phyloP scores from a whole-genome alignment of 768 basidiomycete species.

The Amanita pallidorosea region DNA sequence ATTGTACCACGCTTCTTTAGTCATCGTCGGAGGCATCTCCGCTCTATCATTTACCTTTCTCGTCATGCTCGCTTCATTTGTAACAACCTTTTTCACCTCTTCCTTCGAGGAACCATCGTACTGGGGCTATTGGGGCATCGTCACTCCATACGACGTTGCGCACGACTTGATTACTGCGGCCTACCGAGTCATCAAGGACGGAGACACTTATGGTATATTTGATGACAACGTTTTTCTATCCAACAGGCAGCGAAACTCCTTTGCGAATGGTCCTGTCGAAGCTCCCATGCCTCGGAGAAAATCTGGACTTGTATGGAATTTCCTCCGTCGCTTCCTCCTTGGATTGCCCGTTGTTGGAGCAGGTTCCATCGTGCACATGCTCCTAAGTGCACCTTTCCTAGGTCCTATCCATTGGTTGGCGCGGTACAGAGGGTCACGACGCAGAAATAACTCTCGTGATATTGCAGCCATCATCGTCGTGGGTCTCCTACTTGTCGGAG shows the following conservation, averaged over 20 bases:
- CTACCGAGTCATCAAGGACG: slow-evolving; percentile 50
- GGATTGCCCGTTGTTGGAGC: slow-evolving; percentile 74
- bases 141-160: slow-evolving; percentile 47
- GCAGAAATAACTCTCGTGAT: slow-evolving; percentile 49
- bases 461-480: slow-evolving; percentile 57
- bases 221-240: slow-evolving; percentile 19
- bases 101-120: slow-evolving; percentile 44
- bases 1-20: slow-evolving; percentile 24
- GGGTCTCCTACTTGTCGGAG: slow-evolving; percentile 48
- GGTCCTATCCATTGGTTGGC: slow-evolving; percentile 64
- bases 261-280: slow-evolving; percentile 7
- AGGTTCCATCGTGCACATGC: slow-evolving; percentile 63
- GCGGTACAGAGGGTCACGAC: slow-evolving; percentile 45
- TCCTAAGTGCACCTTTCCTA: slow-evolving; percentile 51
- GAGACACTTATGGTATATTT: slow-evolving; percentile 30
- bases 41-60: slow-evolving; percentile 51
- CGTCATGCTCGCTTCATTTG: slow-evolving; percentile 58
- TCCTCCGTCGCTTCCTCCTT: slow-evolving; percentile 62
- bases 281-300: slow-evolving; percentile 14
- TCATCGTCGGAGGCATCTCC: slow-evolving; percentile 52
- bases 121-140: slow-evolving; percentile 28
- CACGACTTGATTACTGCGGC: slow-evolving; percentile 54
- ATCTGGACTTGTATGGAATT: slow-evolving; percentile 39
- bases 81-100: slow-evolving; percentile 57
- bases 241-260: slow-evolving; percentile 7